These are phyloP conservation scores for Nitzschia palea DNA, from an alignment of 108 stramenopile genomes.

Conservation along the genomic window DNA sequence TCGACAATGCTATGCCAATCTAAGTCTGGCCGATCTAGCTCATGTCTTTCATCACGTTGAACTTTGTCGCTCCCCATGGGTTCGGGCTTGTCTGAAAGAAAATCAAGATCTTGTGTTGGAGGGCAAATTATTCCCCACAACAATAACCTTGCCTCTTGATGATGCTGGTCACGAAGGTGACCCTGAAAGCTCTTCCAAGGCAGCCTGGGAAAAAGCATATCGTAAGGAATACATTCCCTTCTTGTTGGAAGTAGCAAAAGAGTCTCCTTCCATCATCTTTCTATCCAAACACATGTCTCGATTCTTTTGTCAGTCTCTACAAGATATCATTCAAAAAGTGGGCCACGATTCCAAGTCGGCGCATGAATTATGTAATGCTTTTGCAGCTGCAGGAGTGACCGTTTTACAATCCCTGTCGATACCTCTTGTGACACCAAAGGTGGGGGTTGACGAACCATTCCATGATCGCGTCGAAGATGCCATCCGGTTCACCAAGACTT, in stretches of 20 bases:
- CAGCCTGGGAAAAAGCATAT: not conserved
- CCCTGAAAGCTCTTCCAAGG: not conserved
- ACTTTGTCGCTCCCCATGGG: slow-evolving; percentile 36
- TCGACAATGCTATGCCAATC: slow-evolving; percentile 62
- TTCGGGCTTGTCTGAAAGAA: not conserved
- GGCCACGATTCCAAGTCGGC: not conserved
- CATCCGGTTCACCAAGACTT: slow-evolving; percentile 34
- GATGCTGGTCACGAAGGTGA: slow-evolving; percentile 8
- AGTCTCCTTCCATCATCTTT: not conserved
- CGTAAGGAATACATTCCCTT: slow-evolving; percentile 15
- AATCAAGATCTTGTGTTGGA: not conserved
- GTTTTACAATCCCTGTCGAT: slow-evolving; percentile 44
- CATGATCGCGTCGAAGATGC: slow-evolving; percentile 23
- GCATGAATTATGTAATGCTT: not conserved
- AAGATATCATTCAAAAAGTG: not conserved
- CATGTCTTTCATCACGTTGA: slow-evolving; percentile 63
- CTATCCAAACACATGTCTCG: not conserved
- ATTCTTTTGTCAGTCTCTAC: not conserved
- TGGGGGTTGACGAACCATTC: slow-evolving; percentile 18
- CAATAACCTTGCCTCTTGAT: not conserved
- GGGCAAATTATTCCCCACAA: not conserved
- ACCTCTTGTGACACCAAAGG: slow-evolving; percentile 30
- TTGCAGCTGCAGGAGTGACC: slow-evolving; percentile 3
- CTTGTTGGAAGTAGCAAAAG: not conserved
- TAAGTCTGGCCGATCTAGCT: slow-evolving; percentile 65